Percentiles rank a stretch among this genome's conserved stretches.
phyloP scores from a whole-genome alignment of 306 rosid genomes.

The Gleditsia sinensis region DNA sequence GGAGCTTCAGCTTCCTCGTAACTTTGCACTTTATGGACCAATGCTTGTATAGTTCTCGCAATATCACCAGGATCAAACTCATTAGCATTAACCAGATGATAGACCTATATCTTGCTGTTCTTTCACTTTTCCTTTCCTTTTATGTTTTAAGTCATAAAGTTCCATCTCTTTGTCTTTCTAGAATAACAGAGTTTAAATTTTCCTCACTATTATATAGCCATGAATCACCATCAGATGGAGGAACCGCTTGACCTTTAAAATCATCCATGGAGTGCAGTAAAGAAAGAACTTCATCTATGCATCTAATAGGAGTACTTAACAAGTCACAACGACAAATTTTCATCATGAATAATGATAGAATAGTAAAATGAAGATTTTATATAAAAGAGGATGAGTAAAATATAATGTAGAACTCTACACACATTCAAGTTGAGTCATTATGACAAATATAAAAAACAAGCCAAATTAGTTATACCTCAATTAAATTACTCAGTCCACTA shows the following conservation, averaged over 20 bases:
- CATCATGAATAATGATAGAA: slow-evolving; percentile 30
- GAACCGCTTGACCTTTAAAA: slow-evolving; percentile 61
- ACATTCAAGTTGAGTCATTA: no score
- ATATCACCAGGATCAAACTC: slow-evolving; percentile 73
- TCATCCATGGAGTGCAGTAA: slow-evolving; percentile 61
- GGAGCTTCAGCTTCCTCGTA: slow-evolving; percentile 92
- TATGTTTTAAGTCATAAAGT: slow-evolving; percentile 61
- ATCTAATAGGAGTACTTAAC: slow-evolving; percentile 82
- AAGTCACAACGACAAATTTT: slow-evolving; percentile 62
- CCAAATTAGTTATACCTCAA: not conserved
- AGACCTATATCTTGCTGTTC: slow-evolving; percentile 47
- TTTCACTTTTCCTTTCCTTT: slow-evolving; percentile 62
- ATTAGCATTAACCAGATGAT: slow-evolving; percentile 53
- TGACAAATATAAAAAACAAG: no score
- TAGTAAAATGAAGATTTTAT: slow-evolving; percentile 1
- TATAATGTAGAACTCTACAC: no score
- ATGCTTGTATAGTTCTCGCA: slow-evolving; percentile 75
- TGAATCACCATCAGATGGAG: slow-evolving; percentile 84
- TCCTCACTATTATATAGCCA: slow-evolving; percentile 91
- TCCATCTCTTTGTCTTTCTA: slow-evolving; percentile 94
- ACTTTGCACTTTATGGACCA: slow-evolving; percentile 81
- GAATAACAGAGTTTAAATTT: slow-evolving; percentile 72
- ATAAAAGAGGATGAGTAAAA: no score
- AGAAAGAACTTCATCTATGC: slow-evolving; percentile 86
- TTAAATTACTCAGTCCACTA: not conserved